Evolutionary conservation across 2,329 filamentous ascomycete species (phyloP).

Genomic region (Alternaria ethzedia): DNA sequence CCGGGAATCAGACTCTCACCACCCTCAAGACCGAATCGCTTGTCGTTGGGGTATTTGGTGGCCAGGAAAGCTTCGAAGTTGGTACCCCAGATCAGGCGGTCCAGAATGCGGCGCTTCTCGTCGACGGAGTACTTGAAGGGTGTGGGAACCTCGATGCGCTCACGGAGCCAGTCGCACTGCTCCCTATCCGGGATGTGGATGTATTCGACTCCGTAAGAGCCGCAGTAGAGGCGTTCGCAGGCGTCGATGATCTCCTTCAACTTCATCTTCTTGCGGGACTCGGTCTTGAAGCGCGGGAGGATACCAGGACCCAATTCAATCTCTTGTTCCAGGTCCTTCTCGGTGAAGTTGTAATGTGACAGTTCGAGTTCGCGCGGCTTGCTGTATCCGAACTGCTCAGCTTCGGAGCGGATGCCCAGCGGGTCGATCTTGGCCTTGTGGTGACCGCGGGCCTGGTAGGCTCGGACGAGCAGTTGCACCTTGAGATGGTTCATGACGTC

Average conservation of each 20-base stretch:
- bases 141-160: constrained; percentile 89
- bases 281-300: constrained; percentile 88
- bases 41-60: constrained; percentile 99
- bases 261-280: constrained; percentile 92
- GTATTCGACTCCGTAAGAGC: constrained; percentile 97
- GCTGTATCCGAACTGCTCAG: constrained; percentile 81
- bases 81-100: constrained; percentile 97
- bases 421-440: constrained; percentile 99
- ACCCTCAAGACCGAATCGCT: constrained; percentile 97
- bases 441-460: constrained; percentile 96
- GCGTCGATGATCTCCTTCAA: constrained; percentile 90
- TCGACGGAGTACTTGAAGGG: constrained; percentile 98
- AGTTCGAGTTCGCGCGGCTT: constrained; percentile 92
- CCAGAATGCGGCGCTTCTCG: constrained; percentile 96
- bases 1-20: constrained; percentile 96
- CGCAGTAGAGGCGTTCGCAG: constrained; percentile 96
- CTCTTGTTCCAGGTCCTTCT: constrained; percentile 91
- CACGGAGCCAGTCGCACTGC: constrained; percentile 97
- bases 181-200: constrained; percentile 98
- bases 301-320: constrained; percentile 94
- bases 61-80: constrained; percentile 96
- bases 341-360: constrained; percentile 92
- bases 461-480: constrained; percentile 94
- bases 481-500: constrained; percentile 97
- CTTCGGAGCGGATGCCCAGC: constrained; percentile 87